Evolutionary conservation across 192 early-diverging fungal genomes (phyloP).

Genomic region (Coemansia sp.): DNA sequence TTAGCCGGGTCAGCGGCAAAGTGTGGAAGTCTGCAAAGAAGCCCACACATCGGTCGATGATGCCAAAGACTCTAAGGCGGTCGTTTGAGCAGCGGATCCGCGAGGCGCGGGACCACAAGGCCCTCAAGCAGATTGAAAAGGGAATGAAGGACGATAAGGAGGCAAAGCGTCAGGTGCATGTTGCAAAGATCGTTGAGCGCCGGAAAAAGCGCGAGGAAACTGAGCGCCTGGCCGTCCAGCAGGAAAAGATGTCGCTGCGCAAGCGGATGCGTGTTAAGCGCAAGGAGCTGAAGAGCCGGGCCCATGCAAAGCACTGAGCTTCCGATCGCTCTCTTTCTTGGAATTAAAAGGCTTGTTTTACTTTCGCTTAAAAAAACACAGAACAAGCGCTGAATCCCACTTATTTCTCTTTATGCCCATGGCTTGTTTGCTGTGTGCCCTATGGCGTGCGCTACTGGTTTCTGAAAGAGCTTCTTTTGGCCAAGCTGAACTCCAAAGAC

Average conservation of each 20-base stretch:
- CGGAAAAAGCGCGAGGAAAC: slow-evolving; percentile 45
- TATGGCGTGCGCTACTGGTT: no score
- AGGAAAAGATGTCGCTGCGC: slow-evolving; percentile 47
- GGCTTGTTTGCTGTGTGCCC: no score
- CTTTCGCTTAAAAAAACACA: no score
- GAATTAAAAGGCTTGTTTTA: no score
- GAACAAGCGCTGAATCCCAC: no score
- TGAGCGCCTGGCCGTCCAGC: slow-evolving; percentile 30
- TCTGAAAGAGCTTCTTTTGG: no score
- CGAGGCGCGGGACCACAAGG: slow-evolving; percentile 24
- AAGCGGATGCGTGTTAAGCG: slow-evolving; percentile 54
- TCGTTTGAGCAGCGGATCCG: slow-evolving; percentile 44
- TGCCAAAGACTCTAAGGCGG: slow-evolving; percentile 43
- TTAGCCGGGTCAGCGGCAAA: slow-evolving; percentile 44
- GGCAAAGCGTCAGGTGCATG: slow-evolving; percentile 28
- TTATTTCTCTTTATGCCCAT: no score
- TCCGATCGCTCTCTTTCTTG: no score
- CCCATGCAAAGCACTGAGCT: slow-evolving; percentile 51
- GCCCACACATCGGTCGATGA: slow-evolving; percentile 45
- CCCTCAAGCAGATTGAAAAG: slow-evolving; percentile 28
- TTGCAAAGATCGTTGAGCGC: slow-evolving; percentile 41
- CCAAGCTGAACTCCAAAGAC: no score
- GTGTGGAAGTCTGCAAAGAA: slow-evolving; percentile 48
- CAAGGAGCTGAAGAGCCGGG: slow-evolving; percentile 52
- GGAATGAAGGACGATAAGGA: slow-evolving; percentile 44